Evolutionary conservation across 192 early-diverging fungal genomes (phyloP), one percentile per base, ranked within the genome.

Genomic region (Linnemannia schmuckeri): DNA sequence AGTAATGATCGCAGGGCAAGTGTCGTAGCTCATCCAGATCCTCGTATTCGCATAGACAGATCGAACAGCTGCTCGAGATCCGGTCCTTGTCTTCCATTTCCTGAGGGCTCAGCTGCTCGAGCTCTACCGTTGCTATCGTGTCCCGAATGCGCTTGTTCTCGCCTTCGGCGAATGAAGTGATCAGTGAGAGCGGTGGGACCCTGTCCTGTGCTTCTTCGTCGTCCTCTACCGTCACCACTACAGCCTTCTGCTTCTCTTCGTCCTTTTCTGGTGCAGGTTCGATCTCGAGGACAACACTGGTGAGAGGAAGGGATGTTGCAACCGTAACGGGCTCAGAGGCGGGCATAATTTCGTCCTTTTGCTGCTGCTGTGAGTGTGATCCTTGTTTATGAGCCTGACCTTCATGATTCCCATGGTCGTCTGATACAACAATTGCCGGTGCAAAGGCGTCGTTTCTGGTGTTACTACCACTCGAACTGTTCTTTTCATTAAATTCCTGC

Each of bases 31-130:
- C 88, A 8, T 96, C 95, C 63, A 92, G 91, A n/a, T 94, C 92
- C 81, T 96, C 96, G 74, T 97, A 97, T 10, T 90, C 88, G 73
- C 89, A 89, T 71, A 97, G 85, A 74, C 96, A 97, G 80, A 97
- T 97, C 20, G 94, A 93, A 81, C 96, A 97, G 33, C 92, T 85
- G 27, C 90, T 77, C 30, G 76, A 74, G 9, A 83, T 83, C 7
- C 76, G 75, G n/a, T 15, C 27, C 30, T 70, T 69, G 13, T 46
- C 44, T 70, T 82, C 70, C 6, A 30, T 40, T 18, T 80, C 79
- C 44, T 75, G 42, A 13, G 72, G 44, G 17, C 61, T 80, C 7
- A 80, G 4, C 18, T 80, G 79, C 6, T 80, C 61, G 1, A 69
- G 72, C 27, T 33, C 52, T 8, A 76, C 52, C 37, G 37, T 37